A percentile compares a stretch with the other conserved stretches of the same genome.
phyloP scores from a whole-genome alignment of 148 eudicot genomes.

The Rhododendron simsii region DNA sequence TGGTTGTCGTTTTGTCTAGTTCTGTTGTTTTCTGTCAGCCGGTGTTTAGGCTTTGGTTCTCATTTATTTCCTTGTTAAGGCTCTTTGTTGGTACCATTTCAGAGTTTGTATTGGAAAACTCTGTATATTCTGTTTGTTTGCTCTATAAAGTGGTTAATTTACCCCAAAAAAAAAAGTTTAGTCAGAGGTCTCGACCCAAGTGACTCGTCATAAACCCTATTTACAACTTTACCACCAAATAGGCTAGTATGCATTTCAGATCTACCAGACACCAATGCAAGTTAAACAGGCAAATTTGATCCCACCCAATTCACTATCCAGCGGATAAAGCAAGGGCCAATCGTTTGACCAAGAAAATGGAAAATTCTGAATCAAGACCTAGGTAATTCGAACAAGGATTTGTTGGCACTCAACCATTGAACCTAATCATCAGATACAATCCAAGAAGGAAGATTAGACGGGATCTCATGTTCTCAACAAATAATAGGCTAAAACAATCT shows the following conservation, averaged over 20 bases:
- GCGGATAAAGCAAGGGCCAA: neutral
- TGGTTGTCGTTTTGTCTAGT: no score
- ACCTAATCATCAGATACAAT: neutral
- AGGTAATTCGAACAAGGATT: neutral
- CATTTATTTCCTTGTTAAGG: no score
- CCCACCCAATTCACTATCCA: neutral
- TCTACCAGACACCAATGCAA: neutral
- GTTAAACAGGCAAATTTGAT: neutral
- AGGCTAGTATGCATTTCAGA: neutral
- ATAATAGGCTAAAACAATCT: neutral
- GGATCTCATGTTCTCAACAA: neutral
- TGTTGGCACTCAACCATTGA: neutral
- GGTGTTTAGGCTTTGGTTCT: no score
- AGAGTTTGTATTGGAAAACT: no score
- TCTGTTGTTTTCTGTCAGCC: no score
- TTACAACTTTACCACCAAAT: neutral
- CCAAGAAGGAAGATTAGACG: neutral
- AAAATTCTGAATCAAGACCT: neutral
- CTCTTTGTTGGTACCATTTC: no score
- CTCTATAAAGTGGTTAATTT: no score
- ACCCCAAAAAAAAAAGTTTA: neutral
- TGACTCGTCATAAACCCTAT: neutral
- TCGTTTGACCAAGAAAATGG: neutral
- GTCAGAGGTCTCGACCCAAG: neutral
- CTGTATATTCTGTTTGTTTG: no score